Evolutionary conservation across 164 flowering plant genomes (phyloP).

Genomic region (Sedum album): DNA sequence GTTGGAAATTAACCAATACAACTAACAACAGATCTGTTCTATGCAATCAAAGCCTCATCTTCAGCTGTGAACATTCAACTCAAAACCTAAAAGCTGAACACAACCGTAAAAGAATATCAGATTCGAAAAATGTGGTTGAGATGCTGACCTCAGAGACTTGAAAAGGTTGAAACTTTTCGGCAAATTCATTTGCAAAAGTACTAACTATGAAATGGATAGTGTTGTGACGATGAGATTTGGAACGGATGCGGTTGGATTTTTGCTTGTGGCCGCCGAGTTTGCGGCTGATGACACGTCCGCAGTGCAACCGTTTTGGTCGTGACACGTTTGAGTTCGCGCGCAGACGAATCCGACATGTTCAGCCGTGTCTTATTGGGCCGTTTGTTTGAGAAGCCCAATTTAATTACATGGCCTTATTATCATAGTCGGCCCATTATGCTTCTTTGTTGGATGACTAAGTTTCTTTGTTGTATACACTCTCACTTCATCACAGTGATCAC

Average conservation of each 20-base stretch:
- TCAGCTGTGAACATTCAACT: not conserved
- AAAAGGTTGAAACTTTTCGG: not conserved
- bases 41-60: not conserved
- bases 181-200: not conserved
- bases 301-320: not conserved
- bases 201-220: not conserved
- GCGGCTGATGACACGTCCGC: constrained; percentile 7
- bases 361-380: not conserved
- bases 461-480: too few species aligned
- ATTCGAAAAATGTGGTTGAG: too few species aligned
- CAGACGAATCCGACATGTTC: not conserved
- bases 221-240: not conserved
- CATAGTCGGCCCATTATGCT: too few species aligned
- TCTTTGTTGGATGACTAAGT: too few species aligned
- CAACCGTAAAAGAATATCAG: too few species aligned
- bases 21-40: not conserved
- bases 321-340: constrained; percentile 5
- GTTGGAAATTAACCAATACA: not conserved
- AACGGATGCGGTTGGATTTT: not conserved
- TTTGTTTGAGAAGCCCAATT: not conserved
- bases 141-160: not conserved
- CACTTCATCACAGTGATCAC: too few species aligned
- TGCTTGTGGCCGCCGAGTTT: constrained; percentile 6
- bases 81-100: not conserved
- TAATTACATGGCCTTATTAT: too few species aligned